Evolutionary conservation across 352 stramenopile genomes (phyloP).

Genomic region (Hyaloperonospora brassicae): DNA sequence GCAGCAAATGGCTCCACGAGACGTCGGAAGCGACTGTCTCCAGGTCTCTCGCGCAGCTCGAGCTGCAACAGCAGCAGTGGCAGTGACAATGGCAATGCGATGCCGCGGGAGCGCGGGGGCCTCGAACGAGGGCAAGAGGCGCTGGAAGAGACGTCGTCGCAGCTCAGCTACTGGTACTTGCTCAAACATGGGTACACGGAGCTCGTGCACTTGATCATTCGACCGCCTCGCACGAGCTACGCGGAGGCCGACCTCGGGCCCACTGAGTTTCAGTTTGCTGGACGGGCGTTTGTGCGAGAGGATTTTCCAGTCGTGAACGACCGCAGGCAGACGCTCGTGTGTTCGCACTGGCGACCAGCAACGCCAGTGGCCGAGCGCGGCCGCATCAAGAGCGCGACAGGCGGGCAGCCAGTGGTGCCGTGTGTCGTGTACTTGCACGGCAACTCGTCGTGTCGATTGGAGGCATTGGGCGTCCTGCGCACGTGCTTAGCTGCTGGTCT

Average conservation of each 20-base stretch:
- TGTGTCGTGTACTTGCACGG: constrained; percentile 98
- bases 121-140: constrained; percentile 67
- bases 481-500: constrained; percentile 89
- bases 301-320: constrained; percentile 88
- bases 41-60: constrained; percentile 14
- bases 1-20: too few relatives aligned
- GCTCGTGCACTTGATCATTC: constrained; percentile 96
- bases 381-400: too few relatives aligned
- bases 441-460: constrained; percentile 93
- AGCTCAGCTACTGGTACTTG: constrained; percentile 82
- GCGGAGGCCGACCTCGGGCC: constrained; percentile 87
- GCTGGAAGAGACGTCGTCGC: constrained; percentile 62
- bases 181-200: constrained; percentile 90
- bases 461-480: constrained; percentile 88
- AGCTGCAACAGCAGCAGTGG: constrained; percentile 22
- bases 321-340: constrained; percentile 83
- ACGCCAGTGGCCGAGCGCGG: constrained; percentile 24
- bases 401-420: constrained; percentile 26
- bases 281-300: constrained; percentile 74
- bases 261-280: constrained; percentile 85
- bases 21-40: constrained; percentile 9
- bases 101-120: constrained; percentile 42
- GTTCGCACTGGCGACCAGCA: constrained; percentile 90
- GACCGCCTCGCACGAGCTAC: constrained; percentile 91
- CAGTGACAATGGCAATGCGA: constrained; percentile 12